phyloP scores from a whole-genome alignment of 164 flowering plant genomes.

The Nymphaea thermarum region DNA sequence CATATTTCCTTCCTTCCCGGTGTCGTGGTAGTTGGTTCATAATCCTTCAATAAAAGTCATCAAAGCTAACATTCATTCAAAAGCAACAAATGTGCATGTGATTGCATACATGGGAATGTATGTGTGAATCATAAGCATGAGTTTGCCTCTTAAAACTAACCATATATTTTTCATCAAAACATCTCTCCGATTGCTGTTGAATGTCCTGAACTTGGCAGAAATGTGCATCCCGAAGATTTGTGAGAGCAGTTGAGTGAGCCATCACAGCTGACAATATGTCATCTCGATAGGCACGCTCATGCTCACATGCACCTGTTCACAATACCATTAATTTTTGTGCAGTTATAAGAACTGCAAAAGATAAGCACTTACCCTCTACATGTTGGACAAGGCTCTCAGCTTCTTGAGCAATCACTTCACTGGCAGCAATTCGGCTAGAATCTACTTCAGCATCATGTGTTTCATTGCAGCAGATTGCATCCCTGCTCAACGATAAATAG shows the following conservation, averaged over 20 bases:
- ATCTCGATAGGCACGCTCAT: slow-evolving; percentile 36
- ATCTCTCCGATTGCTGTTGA: slow-evolving; percentile 35
- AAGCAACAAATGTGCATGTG: neutral
- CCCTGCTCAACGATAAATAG: slow-evolving; percentile 27
- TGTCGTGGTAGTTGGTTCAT: slow-evolving; percentile 80
- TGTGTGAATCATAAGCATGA: neutral
- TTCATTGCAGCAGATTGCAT: slow-evolving; percentile 41
- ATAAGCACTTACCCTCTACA: slow-evolving; percentile 42
- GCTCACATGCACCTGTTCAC: slow-evolving; percentile 41
- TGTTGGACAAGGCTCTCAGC: slow-evolving; percentile 38
- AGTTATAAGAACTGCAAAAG: neutral
- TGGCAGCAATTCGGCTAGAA: slow-evolving; percentile 51
- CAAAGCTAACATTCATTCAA: neutral
- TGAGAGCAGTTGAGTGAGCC: slow-evolving; percentile 33
- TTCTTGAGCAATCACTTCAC: slow-evolving; percentile 38
- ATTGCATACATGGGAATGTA: neutral
- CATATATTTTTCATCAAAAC: slow-evolving; percentile 56
- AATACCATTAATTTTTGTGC: neutral
- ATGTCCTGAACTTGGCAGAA: slow-evolving; percentile 39
- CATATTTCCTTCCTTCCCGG: slow-evolving; percentile 54
- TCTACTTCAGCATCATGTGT: slow-evolving; percentile 55
- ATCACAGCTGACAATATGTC: slow-evolving; percentile 35
- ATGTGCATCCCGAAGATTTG: slow-evolving; percentile 44
- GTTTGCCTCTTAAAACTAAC: slow-evolving; percentile 21
- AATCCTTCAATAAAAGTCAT: slow-evolving; percentile 35